phyloP scores from a whole-genome alignment of 139 green algal species.

The Chlamydomonas applanata region DNA sequence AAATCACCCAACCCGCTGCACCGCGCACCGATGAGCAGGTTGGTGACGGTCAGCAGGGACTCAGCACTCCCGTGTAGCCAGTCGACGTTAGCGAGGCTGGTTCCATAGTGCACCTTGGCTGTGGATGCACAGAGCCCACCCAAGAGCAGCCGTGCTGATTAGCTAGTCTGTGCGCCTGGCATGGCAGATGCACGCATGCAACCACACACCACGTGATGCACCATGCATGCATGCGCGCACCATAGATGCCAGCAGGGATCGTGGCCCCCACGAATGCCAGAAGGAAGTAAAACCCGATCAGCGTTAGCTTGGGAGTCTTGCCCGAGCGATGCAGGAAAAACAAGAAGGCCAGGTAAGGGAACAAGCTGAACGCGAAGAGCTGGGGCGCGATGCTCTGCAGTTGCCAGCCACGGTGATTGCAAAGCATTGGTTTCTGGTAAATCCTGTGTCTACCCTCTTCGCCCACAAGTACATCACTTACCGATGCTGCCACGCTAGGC shows the following conservation, averaged over 20 bases:
- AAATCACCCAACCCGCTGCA: no score
- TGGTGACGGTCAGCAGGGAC: constrained; percentile 93
- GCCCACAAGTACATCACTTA: not conserved
- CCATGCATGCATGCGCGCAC: not conserved
- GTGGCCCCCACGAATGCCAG: constrained; percentile 93
- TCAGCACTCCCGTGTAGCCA: constrained; percentile 94
- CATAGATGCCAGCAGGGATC: constrained; percentile 91
- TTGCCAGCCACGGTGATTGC: not conserved
- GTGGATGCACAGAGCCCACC: constrained; percentile 15
- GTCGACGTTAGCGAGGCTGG: constrained; percentile 92
- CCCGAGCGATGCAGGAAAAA: constrained; percentile 75
- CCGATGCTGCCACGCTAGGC: not conserved
- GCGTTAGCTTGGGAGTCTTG: constrained; percentile 62
- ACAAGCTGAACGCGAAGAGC: constrained; percentile 85
- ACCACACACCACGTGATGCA: not conserved
- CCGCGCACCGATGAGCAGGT: constrained; percentile 92
- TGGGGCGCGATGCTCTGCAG: constrained; percentile 52
- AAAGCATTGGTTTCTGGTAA: not conserved
- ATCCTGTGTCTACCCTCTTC: no score
- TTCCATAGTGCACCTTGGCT: constrained; percentile 86
- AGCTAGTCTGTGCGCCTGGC: not conserved
- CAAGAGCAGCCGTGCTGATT: not conserved
- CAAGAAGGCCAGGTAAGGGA: constrained; percentile 94
- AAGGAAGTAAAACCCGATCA: constrained; percentile 96
- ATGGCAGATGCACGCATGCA: not conserved